These are phyloP conservation scores for Sutorius australiensis DNA, from an alignment of 768 basidiomycete species.

Conservation along the genomic window DNA sequence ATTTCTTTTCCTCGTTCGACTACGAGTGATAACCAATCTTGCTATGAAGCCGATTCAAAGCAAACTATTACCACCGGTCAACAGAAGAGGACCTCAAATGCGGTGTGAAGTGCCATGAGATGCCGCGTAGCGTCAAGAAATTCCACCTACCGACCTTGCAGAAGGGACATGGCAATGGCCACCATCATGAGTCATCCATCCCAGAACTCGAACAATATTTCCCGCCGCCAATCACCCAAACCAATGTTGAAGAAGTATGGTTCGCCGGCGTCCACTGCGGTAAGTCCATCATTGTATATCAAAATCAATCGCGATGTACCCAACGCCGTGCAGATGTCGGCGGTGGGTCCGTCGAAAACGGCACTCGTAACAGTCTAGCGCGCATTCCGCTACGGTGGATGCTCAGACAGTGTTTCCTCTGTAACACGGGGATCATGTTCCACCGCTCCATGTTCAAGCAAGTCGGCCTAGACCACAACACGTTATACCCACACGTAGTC, in stretches of 20 bases:
- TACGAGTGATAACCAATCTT: neutral
- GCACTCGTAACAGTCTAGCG: slow-evolving; percentile 54
- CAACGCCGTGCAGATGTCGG: slow-evolving; percentile 55
- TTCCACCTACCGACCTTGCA: neutral
- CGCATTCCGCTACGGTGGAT: slow-evolving; percentile 77
- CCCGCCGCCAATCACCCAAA: slow-evolving; percentile 35
- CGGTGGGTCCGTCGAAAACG: slow-evolving; percentile 63
- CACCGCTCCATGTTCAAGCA: slow-evolving; percentile 38
- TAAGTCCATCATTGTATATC: slow-evolving; percentile 27
- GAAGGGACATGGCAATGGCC: slow-evolving; percentile 1
- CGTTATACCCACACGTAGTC: slow-evolving; percentile 43
- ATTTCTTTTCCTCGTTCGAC: slow-evolving; percentile 14
- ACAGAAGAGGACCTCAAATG: slow-evolving; percentile 37
- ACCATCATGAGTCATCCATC: slow-evolving; percentile 5
- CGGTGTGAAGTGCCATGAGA: slow-evolving; percentile 50
- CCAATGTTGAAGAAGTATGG: slow-evolving; percentile 77
- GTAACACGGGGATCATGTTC: slow-evolving; percentile 58
- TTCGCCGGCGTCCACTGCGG: slow-evolving; percentile 74
- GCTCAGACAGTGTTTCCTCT: slow-evolving; percentile 61
- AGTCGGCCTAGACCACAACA: slow-evolving; percentile 46
- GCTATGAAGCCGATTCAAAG: slow-evolving; percentile 29
- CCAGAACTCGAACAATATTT: slow-evolving; percentile 43
- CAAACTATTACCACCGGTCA: slow-evolving; percentile 38
- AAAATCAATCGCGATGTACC: neutral
- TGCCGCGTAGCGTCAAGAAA: slow-evolving; percentile 36